These are phyloP conservation scores for Pestalotiopsis sp. DNA, from an alignment of 2,329 filamentous ascomycete genomes.

Conservation along the genomic window DNA sequence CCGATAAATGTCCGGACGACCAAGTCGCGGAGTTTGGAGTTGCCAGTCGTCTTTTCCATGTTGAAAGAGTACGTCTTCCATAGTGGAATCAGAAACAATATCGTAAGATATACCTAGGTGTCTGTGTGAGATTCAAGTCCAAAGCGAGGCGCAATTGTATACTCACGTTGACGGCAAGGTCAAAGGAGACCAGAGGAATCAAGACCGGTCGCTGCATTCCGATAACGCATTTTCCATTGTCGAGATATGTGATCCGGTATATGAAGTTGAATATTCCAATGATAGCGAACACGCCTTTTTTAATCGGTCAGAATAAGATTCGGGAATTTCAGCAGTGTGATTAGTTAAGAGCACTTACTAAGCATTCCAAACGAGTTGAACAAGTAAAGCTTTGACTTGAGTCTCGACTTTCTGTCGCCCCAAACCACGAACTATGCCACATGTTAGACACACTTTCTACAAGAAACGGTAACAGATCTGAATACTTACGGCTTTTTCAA, in stretches of 20 bases:
- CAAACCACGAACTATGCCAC: conserved; percentile 58
- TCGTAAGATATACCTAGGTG: conserved; percentile 58
- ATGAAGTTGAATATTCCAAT: conserved; percentile 63
- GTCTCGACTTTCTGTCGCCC: conserved; percentile 48
- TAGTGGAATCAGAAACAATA: conserved; percentile 63
- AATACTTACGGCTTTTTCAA: conserved; percentile 62
- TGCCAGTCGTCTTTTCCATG: conserved; percentile 3
- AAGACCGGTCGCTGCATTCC: conserved; percentile 62
- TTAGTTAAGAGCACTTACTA: conserved; percentile 31
- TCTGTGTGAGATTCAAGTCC: background rate
- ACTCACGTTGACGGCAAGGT: conserved; percentile 59
- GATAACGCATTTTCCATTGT: conserved; percentile 61
- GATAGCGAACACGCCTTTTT: conserved; percentile 41
- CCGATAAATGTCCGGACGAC: conserved; percentile 61
- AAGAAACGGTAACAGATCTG: background rate
- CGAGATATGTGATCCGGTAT: conserved; percentile 60
- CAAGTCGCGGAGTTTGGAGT: background rate
- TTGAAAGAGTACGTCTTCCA: conserved; percentile 28
- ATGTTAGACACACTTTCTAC: background rate
- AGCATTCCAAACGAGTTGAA: conserved; percentile 65
- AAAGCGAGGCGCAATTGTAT: background rate
- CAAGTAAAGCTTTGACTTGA: conserved; percentile 61
- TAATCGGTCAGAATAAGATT: background rate
- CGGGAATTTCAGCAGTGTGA: background rate
- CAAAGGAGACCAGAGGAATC: conserved; percentile 64